These are phyloP conservation scores for Apiotrichum akiyoshidainum DNA, from an alignment of 1,284 basidiomycete genomes.

Conservation along the genomic window DNA sequence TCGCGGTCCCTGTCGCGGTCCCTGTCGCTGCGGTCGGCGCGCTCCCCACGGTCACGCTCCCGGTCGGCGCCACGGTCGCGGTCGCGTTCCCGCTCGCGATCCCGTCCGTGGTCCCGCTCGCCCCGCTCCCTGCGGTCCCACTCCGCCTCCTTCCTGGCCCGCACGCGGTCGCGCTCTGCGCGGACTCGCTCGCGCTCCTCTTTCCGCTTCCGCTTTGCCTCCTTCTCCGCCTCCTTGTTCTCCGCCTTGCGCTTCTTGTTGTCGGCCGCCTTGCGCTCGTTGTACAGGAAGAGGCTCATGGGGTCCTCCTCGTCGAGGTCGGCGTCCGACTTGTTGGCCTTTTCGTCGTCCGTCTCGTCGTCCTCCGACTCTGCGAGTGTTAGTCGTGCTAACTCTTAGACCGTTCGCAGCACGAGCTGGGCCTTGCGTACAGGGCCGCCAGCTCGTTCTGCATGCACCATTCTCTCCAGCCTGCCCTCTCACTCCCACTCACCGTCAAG, in stretches of 20 bases:
- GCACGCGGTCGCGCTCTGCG: conserved; percentile 8
- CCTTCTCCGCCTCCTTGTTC: conserved; percentile 67
- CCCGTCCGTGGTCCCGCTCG: not conserved
- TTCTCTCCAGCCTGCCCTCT: too few relatives aligned
- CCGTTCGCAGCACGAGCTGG: too few relatives aligned
- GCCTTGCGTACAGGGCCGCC: too few relatives aligned
- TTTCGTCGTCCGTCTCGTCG: conserved; percentile 45
- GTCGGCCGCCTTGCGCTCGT: conserved; percentile 30
- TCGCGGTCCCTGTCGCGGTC: conserved; percentile 14
- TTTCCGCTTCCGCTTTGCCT: conserved; percentile 51
- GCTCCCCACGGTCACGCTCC: not conserved
- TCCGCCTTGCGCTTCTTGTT: conserved; percentile 67
- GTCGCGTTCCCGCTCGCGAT: not conserved
- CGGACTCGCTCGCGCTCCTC: conserved; percentile 29
- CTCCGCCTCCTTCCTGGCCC: conserved; percentile 9
- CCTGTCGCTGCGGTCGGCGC: not conserved
- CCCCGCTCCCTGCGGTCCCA: conserved; percentile 17
- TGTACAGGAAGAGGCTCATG: conserved; percentile 80
- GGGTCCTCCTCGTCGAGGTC: conserved; percentile 93
- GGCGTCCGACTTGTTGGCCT: conserved; percentile 55
- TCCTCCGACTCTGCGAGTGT: conserved; percentile 22
- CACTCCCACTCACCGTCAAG: conserved; percentile 59
- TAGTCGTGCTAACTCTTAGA: too few relatives aligned
- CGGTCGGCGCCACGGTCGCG: conserved; percentile 9
- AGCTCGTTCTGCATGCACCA: too few relatives aligned